A percentile compares a stretch with the other conserved stretches of the same genome.
Evolutionary conservation across 345 rosid species (phyloP).

Genomic region (Draba incana): DNA sequence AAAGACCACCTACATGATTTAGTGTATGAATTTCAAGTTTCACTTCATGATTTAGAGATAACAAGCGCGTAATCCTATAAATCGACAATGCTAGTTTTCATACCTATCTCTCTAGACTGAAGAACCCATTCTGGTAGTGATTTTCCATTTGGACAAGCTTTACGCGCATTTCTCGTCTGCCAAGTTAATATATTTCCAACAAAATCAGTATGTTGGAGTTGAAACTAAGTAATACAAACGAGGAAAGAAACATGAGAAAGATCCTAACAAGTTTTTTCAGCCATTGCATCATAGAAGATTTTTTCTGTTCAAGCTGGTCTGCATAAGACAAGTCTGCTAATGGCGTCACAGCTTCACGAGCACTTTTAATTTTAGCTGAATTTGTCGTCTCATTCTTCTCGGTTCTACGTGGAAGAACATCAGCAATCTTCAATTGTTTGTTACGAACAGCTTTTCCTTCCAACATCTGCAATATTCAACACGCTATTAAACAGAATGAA

Average conservation of each 20-base stretch:
- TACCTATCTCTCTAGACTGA: slow-evolving; percentile 86
- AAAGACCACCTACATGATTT: slow-evolving; percentile 71
- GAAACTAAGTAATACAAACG: neutral
- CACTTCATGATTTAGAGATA: too few species aligned
- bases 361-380: slow-evolving; percentile 52
- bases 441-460: slow-evolving; percentile 66
- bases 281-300: slow-evolving; percentile 63
- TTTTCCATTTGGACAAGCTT: slow-evolving; percentile 85
- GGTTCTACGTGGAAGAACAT: slow-evolving; percentile 68
- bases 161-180: slow-evolving; percentile 91
- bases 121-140: slow-evolving; percentile 89
- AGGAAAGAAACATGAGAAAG: slow-evolving; percentile 1
- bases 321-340: slow-evolving; percentile 72
- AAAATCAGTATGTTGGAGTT: slow-evolving; percentile 34
- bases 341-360: slow-evolving; percentile 85
- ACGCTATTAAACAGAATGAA: slow-evolving; percentile 7
- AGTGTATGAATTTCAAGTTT: slow-evolving; percentile 2
- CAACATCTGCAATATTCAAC: slow-evolving; percentile 53
- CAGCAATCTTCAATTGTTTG: slow-evolving; percentile 71
- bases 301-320: slow-evolving; percentile 73
- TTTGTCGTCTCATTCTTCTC: slow-evolving; percentile 56
- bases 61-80: too few species aligned
- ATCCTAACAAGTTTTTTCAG: slow-evolving; percentile 79
- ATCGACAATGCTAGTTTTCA: slow-evolving; percentile 27
- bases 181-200: slow-evolving; percentile 26